Evolutionary conservation across 208 protist species (phyloP).

Genomic region (Borovskyia barvae): DNA sequence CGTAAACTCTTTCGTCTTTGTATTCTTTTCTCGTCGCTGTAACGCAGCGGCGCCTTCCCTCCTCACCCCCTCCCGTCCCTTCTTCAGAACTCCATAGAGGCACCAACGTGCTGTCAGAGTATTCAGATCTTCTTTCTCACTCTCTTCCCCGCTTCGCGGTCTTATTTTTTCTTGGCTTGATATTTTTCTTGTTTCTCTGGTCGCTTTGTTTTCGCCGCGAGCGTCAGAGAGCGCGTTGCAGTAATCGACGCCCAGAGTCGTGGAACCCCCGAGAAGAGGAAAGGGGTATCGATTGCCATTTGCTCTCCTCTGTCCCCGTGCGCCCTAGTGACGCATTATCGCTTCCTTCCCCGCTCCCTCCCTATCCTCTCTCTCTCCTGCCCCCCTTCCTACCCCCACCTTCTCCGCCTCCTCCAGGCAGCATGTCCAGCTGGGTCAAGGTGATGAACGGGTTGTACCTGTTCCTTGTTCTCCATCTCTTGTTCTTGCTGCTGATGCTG

Average conservation of each 20-base stretch:
- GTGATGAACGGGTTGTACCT: slow-evolving; percentile 33
- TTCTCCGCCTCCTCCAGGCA: background rate
- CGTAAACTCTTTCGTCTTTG: background rate
- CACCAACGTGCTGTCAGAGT: no score
- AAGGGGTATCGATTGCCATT: no score
- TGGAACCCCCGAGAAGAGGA: no score
- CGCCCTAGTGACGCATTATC: no score
- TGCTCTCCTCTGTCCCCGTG: no score
- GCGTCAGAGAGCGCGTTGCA: no score
- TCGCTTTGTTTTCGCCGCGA: background rate
- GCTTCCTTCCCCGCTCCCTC: background rate
- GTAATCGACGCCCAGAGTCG: no score
- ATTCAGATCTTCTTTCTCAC: no score
- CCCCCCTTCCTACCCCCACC: background rate
- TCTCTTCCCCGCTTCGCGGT: no score
- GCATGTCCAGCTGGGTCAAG: slow-evolving; percentile 1
- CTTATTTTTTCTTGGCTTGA: slow-evolving; percentile 6
- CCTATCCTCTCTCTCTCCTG: slow-evolving; percentile 8
- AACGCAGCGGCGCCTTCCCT: no score
- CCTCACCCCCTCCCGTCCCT: no score
- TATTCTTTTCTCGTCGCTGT: background rate
- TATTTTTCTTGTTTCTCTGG: slow-evolving; percentile 5
- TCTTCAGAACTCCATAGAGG: no score
- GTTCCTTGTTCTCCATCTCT: slow-evolving; percentile 36
- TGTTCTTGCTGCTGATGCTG: slow-evolving; percentile 18